These are phyloP conservation scores for Teratosphaeria viscida DNA, from an alignment of 2,329 filamentous ascomycete species.

Conservation along the genomic window DNA sequence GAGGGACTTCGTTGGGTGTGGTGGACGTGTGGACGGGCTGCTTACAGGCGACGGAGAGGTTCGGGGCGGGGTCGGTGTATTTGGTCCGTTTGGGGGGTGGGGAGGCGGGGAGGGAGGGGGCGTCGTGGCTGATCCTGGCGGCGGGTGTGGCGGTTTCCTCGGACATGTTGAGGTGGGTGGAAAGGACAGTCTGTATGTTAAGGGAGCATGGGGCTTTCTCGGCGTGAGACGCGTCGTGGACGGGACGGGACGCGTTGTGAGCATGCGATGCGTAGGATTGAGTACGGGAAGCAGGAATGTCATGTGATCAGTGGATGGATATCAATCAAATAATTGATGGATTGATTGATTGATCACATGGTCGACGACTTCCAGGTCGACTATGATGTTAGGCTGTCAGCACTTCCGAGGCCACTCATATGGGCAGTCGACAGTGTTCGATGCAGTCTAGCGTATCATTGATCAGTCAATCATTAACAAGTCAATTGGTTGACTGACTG, in stretches of 20 bases:
- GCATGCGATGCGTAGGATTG: background rate
- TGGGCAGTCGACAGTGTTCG: too few species aligned
- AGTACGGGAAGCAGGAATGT: background rate
- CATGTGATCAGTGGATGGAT: too few species aligned
- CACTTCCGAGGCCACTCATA: too few species aligned
- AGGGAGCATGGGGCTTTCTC: background rate
- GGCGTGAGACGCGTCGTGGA: background rate
- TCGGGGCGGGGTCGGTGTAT: slow-evolving; percentile 38
- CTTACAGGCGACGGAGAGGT: slow-evolving; percentile 27
- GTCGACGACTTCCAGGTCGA: too few species aligned
- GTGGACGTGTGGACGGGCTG: background rate
- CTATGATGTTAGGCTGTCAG: too few species aligned
- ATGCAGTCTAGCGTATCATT: too few species aligned
- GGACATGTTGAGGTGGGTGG: slow-evolving; percentile 13
- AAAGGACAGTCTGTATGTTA: background rate
- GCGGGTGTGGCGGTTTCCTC: slow-evolving; percentile 20
- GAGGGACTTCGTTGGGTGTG: background rate
- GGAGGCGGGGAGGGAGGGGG: slow-evolving; percentile 55
- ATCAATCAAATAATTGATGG: too few species aligned
- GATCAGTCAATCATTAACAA: too few species aligned
- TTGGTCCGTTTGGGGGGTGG: slow-evolving; percentile 75
- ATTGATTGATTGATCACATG: too few species aligned
- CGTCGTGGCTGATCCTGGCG: slow-evolving; percentile 28
- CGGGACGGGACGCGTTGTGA: background rate
- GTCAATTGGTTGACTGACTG: too few species aligned